Conservation (phyloP, 164 flowering plant genomes). For the Protea cynaroides region DNA sequence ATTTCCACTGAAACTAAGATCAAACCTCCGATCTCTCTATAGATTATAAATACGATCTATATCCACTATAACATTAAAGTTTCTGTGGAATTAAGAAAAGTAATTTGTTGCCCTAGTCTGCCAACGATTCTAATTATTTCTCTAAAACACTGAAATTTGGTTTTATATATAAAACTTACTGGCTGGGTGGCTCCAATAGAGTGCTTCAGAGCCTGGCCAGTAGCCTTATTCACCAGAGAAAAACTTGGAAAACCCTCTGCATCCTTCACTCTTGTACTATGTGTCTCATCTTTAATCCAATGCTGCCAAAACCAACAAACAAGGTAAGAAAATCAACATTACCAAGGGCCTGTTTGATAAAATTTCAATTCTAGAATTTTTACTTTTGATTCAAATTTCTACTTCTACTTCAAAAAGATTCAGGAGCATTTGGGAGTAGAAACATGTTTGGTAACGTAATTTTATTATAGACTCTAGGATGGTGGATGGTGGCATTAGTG, state of each 20-base stretch:
- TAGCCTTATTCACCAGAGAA: slow-evolving; percentile 62
- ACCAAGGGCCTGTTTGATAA: no score
- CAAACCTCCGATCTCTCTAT: no score
- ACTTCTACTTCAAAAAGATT: no score
- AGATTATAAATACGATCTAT: no score
- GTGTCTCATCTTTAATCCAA: slow-evolving; percentile 78
- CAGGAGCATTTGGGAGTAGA: no score
- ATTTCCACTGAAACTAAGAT: no score
- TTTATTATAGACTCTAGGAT: no score
- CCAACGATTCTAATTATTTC: background rate
- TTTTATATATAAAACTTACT: slow-evolving; percentile 24
- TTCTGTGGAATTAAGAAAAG: background rate
- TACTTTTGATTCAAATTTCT: no score
- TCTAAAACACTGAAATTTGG: background rate
- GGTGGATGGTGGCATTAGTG: no score
- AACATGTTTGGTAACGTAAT: no score
- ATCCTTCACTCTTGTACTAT: slow-evolving; percentile 65
- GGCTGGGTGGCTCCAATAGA: slow-evolving; percentile 59
- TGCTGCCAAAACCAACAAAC: slow-evolving; percentile 32
- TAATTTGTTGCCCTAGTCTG: background rate
- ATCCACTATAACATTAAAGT: background rate
- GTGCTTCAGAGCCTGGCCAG: slow-evolving; percentile 69
- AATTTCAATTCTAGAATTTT: no score
- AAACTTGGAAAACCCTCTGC: slow-evolving; percentile 60
- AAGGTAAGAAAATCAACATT: background rate